Percentiles rank a stretch among this genome's conserved stretches.
Evolutionary conservation across 225 moss, liverwort and hornwort species (phyloP).

Genomic region (Polytrichum formosum): DNA sequence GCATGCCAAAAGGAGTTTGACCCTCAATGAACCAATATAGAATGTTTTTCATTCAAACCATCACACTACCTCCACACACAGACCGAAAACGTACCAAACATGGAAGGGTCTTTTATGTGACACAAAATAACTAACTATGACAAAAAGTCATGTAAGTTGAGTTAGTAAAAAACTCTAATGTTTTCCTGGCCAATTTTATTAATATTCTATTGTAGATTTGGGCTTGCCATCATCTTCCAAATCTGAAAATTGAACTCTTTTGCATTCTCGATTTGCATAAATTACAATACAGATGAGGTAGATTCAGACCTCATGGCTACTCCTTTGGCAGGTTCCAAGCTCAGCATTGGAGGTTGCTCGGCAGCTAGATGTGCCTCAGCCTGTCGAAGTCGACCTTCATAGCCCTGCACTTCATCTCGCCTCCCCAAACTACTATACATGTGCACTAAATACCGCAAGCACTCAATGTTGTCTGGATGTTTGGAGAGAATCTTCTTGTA

Average conservation of each 20-base stretch:
- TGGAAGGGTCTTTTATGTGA: too few relatives aligned
- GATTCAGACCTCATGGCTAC: conserved; percentile 27
- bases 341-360: conserved; percentile 28
- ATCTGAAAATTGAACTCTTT: not conserved
- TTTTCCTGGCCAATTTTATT: too few relatives aligned
- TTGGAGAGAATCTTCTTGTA: conserved; percentile 70
- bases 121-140: not conserved
- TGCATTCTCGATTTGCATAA: not conserved
- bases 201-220: not conserved
- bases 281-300: not conserved
- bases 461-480: conserved; percentile 81
- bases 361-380: conserved; percentile 39
- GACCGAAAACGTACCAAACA: too few relatives aligned
- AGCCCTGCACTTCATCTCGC: conserved; percentile 64
- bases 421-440: conserved; percentile 90
- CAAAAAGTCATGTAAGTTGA: not conserved
- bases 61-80: too few relatives aligned
- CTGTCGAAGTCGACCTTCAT: conserved; percentile 53
- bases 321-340: conserved; percentile 42
- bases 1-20: too few relatives aligned
- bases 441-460: conserved; percentile 73
- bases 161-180: not conserved
- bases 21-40: too few relatives aligned
- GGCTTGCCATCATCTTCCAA: not conserved
- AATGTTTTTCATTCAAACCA: too few relatives aligned